Percentiles rank a stretch among this genome's conserved stretches.
These are phyloP conservation scores for Diplodia sapinea DNA, from an alignment of 2,329 filamentous ascomycete genomes.

Conservation along the genomic window DNA sequence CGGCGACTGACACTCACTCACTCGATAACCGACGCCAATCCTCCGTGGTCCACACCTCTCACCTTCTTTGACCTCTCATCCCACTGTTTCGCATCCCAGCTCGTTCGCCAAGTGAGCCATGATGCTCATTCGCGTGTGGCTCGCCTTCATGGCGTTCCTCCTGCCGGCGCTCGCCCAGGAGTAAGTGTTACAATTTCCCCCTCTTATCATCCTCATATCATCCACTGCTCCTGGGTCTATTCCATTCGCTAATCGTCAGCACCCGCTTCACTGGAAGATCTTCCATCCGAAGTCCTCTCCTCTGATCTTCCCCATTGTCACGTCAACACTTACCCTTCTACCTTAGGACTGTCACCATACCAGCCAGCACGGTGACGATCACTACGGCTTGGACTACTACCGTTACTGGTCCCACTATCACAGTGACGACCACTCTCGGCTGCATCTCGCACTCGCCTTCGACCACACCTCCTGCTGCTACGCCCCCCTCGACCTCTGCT, in stretches of 20 bases:
- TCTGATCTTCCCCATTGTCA: background rate
- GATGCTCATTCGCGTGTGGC: background rate
- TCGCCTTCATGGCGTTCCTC: background rate
- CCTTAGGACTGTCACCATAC: background rate
- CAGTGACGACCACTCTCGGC: background rate
- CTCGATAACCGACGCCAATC: background rate
- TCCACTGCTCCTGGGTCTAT: background rate
- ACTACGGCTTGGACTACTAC: background rate
- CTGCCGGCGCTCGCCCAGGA: background rate
- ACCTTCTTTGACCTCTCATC: background rate
- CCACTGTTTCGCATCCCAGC: background rate
- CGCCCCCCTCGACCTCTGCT: background rate
- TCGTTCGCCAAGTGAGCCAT: background rate
- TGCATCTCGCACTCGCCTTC: too few species aligned
- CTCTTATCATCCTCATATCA: too few species aligned
- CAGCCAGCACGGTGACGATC: background rate
- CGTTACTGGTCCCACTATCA: background rate
- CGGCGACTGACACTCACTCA: background rate
- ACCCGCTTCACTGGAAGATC: background rate
- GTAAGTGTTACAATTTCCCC: background rate
- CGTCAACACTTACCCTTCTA: background rate
- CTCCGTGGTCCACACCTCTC: constrained; percentile 3
- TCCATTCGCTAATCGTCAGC: background rate
- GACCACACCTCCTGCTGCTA: background rate
- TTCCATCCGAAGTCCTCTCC: background rate